phyloP scores from a whole-genome alignment of 352 stramenopile genomes.

The Phytophthora pini region DNA sequence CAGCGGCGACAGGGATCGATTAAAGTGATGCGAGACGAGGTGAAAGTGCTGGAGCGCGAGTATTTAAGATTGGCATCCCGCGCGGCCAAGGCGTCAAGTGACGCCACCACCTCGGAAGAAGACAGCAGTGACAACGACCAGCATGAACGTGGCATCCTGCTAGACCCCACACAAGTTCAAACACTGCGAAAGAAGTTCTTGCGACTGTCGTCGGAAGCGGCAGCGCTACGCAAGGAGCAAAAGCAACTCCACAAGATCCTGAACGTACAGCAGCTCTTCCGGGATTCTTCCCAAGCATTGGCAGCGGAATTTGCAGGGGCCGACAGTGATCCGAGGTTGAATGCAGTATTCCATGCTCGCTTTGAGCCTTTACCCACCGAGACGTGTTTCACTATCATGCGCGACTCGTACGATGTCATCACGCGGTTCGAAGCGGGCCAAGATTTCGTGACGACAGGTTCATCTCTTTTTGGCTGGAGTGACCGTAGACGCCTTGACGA shows the following conservation, averaged over 20 bases:
- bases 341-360: slow-evolving; percentile 39
- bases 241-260: slow-evolving; percentile 57
- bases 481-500: slow-evolving; percentile 57
- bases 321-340: slow-evolving; percentile 25
- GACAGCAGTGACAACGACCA: slow-evolving; percentile 23
- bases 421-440: slow-evolving; percentile 49
- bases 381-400: slow-evolving; percentile 59
- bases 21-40: slow-evolving; percentile 56
- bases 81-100: background rate
- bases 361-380: slow-evolving; percentile 37
- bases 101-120: slow-evolving; percentile 18
- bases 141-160: slow-evolving; percentile 33
- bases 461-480: slow-evolving; percentile 63
- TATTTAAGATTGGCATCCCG: slow-evolving; percentile 43
- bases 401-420: slow-evolving; percentile 64
- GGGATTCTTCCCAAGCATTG: slow-evolving; percentile 45
- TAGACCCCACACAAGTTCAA: slow-evolving; percentile 36
- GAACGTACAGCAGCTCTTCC: slow-evolving; percentile 62
- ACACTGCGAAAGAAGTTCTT: slow-evolving; percentile 43
- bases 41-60: slow-evolving; percentile 54
- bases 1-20: slow-evolving; percentile 59
- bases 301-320: slow-evolving; percentile 31
- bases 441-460: slow-evolving; percentile 56
- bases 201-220: slow-evolving; percentile 47
- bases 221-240: slow-evolving; percentile 55